Conservation (phyloP, 2,329 filamentous ascomycete genomes). For the Lecanicillium sp. region DNA sequence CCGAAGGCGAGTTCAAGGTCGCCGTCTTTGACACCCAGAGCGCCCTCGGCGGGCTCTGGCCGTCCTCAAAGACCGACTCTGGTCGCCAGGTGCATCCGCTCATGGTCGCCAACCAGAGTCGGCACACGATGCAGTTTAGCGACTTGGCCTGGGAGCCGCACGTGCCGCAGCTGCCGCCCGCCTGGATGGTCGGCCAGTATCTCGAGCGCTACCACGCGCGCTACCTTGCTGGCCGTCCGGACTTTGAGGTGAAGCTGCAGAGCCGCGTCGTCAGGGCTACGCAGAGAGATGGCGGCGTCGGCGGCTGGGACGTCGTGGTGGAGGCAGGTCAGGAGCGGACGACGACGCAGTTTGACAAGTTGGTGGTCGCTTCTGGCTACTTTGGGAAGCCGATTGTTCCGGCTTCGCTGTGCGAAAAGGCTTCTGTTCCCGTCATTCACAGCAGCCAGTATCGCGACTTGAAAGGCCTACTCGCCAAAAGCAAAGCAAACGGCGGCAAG, state of each 20-base stretch:
- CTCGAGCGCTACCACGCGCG: conserved; percentile 54
- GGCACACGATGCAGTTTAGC: conserved; percentile 65
- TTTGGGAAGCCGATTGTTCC: conserved; percentile 57
- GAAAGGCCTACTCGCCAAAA: conserved; percentile 34
- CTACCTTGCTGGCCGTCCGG: conserved; percentile 40
- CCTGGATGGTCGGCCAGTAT: conserved; percentile 71
- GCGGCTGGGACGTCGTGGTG: conserved; percentile 33
- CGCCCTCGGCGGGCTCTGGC: conserved; percentile 74
- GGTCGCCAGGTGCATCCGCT: conserved; percentile 53
- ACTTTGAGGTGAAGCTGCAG: conserved; percentile 40
- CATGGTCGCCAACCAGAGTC: conserved; percentile 68
- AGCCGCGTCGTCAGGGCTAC: conserved; percentile 36
- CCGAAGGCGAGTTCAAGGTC: conserved; percentile 52
- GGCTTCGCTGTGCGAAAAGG: conserved; percentile 24
- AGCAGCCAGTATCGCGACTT: conserved; percentile 60
- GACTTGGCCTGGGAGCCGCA: conserved; percentile 62
- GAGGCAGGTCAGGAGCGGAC: conserved; percentile 27
- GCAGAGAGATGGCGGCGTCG: conserved; percentile 17
- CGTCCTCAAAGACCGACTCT: conserved; percentile 39
- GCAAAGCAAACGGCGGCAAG: conserved; percentile 39
- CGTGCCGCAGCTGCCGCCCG: conserved; percentile 61
- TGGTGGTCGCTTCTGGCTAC: conserved; percentile 69
- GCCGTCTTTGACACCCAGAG: conserved; percentile 61
- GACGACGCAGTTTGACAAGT: conserved; percentile 56
- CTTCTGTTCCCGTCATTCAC: conserved; percentile 50